A percentile compares a stretch with the other conserved stretches of the same genome.
These are phyloP conservation scores for Colletotrichum plurivorum DNA, from an alignment of 2,329 filamentous ascomycete species.

Conservation along the genomic window DNA sequence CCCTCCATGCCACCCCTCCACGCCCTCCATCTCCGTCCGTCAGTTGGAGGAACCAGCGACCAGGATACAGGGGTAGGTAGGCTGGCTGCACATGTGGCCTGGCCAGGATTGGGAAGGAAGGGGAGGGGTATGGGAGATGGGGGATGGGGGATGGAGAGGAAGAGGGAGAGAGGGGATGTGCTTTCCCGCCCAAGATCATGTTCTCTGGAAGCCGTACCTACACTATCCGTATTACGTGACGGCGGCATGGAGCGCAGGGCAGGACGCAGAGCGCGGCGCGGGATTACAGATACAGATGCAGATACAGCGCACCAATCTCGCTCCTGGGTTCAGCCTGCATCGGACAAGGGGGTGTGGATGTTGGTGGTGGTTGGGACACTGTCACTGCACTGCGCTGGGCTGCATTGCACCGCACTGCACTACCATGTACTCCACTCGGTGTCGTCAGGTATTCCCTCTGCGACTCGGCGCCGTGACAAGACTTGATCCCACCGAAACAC, in stretches of 20 bases:
- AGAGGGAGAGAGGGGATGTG: too few species aligned
- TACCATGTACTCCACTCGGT: background rate
- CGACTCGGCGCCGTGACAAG: background rate
- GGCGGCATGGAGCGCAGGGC: constrained; percentile 19
- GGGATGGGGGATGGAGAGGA: constrained; percentile 5
- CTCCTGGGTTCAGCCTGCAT: constrained; percentile 18
- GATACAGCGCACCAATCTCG: constrained; percentile 34
- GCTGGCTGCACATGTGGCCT: constrained; percentile 10
- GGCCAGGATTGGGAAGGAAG: constrained; percentile 16
- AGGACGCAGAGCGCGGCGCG: constrained; percentile 25
- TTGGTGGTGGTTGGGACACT: background rate
- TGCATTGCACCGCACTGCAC: background rate
- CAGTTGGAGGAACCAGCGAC: constrained; percentile 31
- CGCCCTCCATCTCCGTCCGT: constrained; percentile 23
- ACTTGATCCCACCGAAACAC: background rate
- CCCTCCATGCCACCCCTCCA: constrained; percentile 37
- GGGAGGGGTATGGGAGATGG: constrained; percentile 2
- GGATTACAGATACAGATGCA: constrained; percentile 26
- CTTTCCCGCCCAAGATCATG: too few species aligned
- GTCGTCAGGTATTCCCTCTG: constrained; percentile 10
- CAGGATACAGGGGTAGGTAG: constrained; percentile 25
- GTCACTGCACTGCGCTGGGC: constrained; percentile 1
- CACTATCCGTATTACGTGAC: constrained; percentile 21
- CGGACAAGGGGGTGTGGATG: constrained; percentile 21
- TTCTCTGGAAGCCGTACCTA: too few species aligned